Percentiles rank a stretch among this genome's conserved stretches.
phyloP scores from a whole-genome alignment of 352 stramenopile species.

The Globisporangium echinulatum region DNA sequence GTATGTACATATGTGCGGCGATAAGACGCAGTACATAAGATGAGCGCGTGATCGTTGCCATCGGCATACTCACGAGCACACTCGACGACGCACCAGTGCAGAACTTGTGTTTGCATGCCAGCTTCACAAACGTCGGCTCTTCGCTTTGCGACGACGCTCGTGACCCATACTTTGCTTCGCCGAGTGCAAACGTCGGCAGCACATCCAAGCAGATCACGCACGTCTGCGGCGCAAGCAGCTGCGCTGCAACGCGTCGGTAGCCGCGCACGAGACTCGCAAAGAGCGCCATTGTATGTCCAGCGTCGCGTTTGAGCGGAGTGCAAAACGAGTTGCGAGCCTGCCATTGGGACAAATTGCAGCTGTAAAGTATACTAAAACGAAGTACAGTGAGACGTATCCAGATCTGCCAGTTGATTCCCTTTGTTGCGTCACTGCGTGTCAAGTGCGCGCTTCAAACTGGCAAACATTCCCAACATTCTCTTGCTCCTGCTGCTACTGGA shows the following conservation, averaged over 20 bases:
- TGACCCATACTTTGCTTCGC: constrained; percentile 11
- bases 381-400: too few species aligned
- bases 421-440: too few species aligned
- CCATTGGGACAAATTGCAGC: too few species aligned
- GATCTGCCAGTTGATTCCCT: neutral
- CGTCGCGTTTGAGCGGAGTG: too few species aligned
- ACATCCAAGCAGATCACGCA: constrained; percentile 64
- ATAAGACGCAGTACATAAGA: neutral
- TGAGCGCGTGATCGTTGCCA: too few species aligned
- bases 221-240: constrained; percentile 25
- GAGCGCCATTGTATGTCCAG: constrained; percentile 18
- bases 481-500: too few species aligned
- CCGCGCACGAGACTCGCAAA: constrained; percentile 42
- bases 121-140: constrained; percentile 30
- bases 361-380: too few species aligned
- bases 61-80: too few species aligned
- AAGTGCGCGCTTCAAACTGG: too few species aligned
- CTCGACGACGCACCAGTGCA: constrained; percentile 25
- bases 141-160: neutral
- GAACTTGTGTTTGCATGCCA: constrained; percentile 54
- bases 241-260: constrained; percentile 42
- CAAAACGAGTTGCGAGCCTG: too few species aligned
- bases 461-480: too few species aligned
- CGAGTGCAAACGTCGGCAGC: constrained; percentile 34
- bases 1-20: neutral